These are phyloP conservation scores for Ascochyta clinopodiicola DNA, from an alignment of 2,329 filamentous ascomycete genomes.

Conservation along the genomic window DNA sequence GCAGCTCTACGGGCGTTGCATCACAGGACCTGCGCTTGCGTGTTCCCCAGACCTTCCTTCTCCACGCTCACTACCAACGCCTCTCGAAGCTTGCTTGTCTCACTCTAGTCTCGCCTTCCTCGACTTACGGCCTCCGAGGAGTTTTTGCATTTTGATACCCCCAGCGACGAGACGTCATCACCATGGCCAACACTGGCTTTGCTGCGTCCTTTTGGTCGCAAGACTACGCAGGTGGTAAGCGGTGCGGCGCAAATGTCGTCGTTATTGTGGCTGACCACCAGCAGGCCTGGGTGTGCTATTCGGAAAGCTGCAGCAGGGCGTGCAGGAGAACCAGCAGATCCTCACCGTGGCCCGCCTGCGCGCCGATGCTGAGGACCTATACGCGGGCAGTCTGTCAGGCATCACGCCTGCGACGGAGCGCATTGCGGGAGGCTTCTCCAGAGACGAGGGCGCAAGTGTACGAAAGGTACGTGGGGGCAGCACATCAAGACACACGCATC, in stretches of 20 bases:
- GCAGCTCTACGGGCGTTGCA: conserved; percentile 21
- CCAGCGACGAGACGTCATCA: conserved; percentile 23
- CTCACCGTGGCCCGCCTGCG: conserved; percentile 90
- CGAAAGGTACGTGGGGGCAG: conserved; percentile 73
- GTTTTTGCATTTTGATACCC: conserved; percentile 29
- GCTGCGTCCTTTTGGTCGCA: conserved; percentile 97
- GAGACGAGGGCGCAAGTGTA: conserved; percentile 94
- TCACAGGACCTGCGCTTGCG: conserved; percentile 17
- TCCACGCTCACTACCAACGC: conserved; percentile 32
- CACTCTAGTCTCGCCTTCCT: conserved; percentile 15
- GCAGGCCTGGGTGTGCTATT: conserved; percentile 87
- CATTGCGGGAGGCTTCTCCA: conserved; percentile 80
- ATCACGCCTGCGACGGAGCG: conserved; percentile 85
- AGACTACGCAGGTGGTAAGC: conserved; percentile 91
- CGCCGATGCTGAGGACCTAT: conserved; percentile 92
- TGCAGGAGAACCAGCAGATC: conserved; percentile 93
- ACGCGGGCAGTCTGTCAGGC: conserved; percentile 79
- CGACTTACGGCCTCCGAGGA: conserved; percentile 20
- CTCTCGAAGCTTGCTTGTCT: conserved; percentile 13
- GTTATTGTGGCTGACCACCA: conserved; percentile 30
- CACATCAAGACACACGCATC: neutral
- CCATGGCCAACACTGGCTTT: conserved; percentile 63
- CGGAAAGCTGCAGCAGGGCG: conserved; percentile 93
- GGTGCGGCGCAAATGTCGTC: conserved; percentile 51
- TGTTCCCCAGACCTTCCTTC: conserved; percentile 20